Conservation (phyloP, 495 filamentous ascomycete species). For the Aspergillus asperescens region DNA sequence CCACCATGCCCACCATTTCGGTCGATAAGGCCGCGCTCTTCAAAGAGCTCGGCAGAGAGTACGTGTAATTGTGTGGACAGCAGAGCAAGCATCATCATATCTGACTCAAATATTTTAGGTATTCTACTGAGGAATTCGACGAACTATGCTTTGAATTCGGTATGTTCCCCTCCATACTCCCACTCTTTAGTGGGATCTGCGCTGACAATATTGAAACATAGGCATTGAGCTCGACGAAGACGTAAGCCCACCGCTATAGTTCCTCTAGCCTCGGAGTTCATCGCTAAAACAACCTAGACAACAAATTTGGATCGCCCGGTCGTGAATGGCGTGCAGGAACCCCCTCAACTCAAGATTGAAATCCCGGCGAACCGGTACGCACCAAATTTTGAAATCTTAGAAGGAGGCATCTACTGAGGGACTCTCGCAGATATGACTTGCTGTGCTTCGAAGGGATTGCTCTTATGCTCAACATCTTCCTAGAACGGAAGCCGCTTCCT, state of each 20-base stretch:
- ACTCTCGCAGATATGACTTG: conserved; percentile 76
- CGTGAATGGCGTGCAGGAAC: conserved; percentile 73
- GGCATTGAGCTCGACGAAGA: conserved; percentile 96
- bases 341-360: conserved; percentile 94
- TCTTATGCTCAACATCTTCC: conserved; percentile 93
- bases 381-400: neutral
- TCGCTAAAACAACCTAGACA: conserved; percentile 46
- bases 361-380: conserved; percentile 86
- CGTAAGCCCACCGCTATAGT: conserved; percentile 35
- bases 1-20: conserved; percentile 75
- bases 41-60: conserved; percentile 86
- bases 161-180: conserved; percentile 29
- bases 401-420: conserved; percentile 23
- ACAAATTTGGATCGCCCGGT: conserved; percentile 67
- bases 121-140: conserved; percentile 91
- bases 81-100: neutral
- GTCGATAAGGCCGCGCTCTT: conserved; percentile 94
- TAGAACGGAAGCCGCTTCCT: conserved; percentile 64
- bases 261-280: neutral
- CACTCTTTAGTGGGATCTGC: conserved; percentile 27
- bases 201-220: conserved; percentile 37
- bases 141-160: conserved; percentile 98
- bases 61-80: conserved; percentile 29
- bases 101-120: conserved; percentile 43
- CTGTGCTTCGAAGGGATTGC: conserved; percentile 97